phyloP scores from a whole-genome alignment of 306 rosid species.

The Begonia peltatifolia region DNA sequence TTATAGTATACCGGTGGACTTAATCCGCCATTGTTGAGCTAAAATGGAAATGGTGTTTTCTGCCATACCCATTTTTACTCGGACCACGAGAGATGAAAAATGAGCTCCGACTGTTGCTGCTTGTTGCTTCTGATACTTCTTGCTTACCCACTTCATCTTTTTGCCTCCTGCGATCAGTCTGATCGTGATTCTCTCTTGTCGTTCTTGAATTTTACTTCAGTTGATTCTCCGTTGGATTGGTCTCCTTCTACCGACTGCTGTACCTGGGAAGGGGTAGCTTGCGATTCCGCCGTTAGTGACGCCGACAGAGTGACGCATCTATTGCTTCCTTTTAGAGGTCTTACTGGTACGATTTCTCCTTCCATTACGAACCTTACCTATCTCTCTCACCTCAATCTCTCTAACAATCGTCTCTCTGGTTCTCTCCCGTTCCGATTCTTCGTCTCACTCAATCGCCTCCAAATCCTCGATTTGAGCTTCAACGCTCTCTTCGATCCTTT shows the following conservation, averaged over 20 bases:
- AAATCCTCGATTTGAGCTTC: background rate
- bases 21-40: too few species aligned
- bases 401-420: conserved; percentile 26
- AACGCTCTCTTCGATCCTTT: conserved; percentile 3
- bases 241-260: conserved; percentile 45
- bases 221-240: conserved; percentile 35
- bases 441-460: conserved; percentile 7
- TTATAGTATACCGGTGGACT: too few species aligned
- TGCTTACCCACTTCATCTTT: background rate
- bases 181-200: conserved; percentile 38
- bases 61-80: too few species aligned
- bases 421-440: background rate
- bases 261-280: conserved; percentile 47
- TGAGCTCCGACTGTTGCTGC: too few species aligned
- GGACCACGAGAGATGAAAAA: too few species aligned
- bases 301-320: conserved; percentile 28
- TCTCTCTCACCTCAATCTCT: conserved; percentile 46
- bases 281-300: conserved; percentile 9
- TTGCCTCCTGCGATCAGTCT: conserved; percentile 23
- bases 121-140: background rate
- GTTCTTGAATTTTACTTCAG: conserved; percentile 13
- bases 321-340: conserved; percentile 32
- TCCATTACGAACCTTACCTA: conserved; percentile 23
- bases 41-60: too few species aligned
- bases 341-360: conserved; percentile 23